phyloP scores from a whole-genome alignment of 2,329 filamentous ascomycete species.

The Diaporthe eres region DNA sequence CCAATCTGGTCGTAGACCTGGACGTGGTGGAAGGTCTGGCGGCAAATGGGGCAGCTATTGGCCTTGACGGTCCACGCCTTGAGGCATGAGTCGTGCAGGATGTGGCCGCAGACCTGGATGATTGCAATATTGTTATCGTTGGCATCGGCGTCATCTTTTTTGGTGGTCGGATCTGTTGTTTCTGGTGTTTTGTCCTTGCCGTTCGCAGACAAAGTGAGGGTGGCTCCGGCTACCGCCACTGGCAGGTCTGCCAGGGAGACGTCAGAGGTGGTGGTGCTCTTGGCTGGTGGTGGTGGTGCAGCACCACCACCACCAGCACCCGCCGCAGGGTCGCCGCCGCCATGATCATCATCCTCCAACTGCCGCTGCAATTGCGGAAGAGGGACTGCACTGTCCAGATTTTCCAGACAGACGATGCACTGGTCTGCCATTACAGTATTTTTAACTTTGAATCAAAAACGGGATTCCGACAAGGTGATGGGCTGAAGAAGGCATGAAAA shows the following conservation, averaged over 20 bases:
- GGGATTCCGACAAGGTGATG: slow-evolving; percentile 52
- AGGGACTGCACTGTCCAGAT: slow-evolving; percentile 57
- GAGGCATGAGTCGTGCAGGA: slow-evolving; percentile 92
- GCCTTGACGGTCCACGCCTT: slow-evolving; percentile 96
- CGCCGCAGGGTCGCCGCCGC: slow-evolving; percentile 42
- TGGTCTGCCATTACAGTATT: slow-evolving; percentile 69
- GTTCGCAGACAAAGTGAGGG: slow-evolving; percentile 48
- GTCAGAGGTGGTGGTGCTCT: slow-evolving; percentile 33
- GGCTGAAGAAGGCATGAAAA: slow-evolving; percentile 65
- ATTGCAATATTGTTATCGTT: slow-evolving; percentile 66
- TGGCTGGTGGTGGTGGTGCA: slow-evolving; percentile 37
- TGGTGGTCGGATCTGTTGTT: slow-evolving; percentile 44
- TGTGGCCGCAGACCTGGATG: slow-evolving; percentile 86
- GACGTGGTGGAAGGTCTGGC: slow-evolving; percentile 90
- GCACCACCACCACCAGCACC: slow-evolving; percentile 36
- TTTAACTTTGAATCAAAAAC: slow-evolving; percentile 52
- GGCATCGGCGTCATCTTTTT: slow-evolving; percentile 41
- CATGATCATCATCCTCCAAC: slow-evolving; percentile 41
- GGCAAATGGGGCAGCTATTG: slow-evolving; percentile 98
- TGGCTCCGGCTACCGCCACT: slow-evolving; percentile 43
- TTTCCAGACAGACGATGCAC: slow-evolving; percentile 79
- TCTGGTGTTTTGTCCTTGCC: slow-evolving; percentile 46
- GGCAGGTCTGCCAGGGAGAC: slow-evolving; percentile 40
- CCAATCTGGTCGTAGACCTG: slow-evolving; percentile 84
- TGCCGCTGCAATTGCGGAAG: slow-evolving; percentile 44